Base-by-base conservation (phyloP, 768 basidiomycete species). In the Tylopilus sp. region DNA sequence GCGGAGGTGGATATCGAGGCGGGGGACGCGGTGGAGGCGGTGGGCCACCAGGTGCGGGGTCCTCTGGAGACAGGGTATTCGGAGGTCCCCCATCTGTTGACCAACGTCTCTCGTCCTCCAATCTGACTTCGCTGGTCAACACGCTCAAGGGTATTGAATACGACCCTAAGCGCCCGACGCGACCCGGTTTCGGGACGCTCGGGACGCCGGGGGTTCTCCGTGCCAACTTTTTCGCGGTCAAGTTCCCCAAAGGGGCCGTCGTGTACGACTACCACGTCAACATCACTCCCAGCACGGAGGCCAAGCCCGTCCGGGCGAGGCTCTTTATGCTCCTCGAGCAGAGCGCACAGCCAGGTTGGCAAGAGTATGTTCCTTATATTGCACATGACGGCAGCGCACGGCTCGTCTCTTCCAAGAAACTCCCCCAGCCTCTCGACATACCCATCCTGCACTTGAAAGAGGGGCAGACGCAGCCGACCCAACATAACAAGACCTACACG, bases 211-310 rank as follows among this genome's bases (percentile, higher is more conserved):
- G 75, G 48, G 72, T 68, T 21, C 60, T 81, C 8, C 74, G 80
- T 1, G 63, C 78, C 35, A 80, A 80, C 51, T 79, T 79, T 60
- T 80, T 81, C 56, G 54, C 79, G 0, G 59, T 79, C 47, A 67
- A 60, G 20, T 67, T 79, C 28, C 71, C 75, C 0, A 71, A 71
- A 46, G 15, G 2, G 7, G 69, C 65, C 0, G 56, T 69, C 17
- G 52, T 81, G 4, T 72, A 71, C 48, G 79, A 81, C 53, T 80
- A 80, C 52, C 70, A 71, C 26, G 66, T 78, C 51, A 57, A 65
- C 0, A 58, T 77, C 10, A 43, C 59, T 2, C 78, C 77, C 20
- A 60, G 40, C 12, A 69, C 67, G 1, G 56, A 67, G 42, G 57
- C 72, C 45, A 73, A 64, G 51, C 67, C 73, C 17, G 67, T 79